phyloP scores from a whole-genome alignment of 1,139 yeast genomes.

The Arxiozyma slooffiae region DNA sequence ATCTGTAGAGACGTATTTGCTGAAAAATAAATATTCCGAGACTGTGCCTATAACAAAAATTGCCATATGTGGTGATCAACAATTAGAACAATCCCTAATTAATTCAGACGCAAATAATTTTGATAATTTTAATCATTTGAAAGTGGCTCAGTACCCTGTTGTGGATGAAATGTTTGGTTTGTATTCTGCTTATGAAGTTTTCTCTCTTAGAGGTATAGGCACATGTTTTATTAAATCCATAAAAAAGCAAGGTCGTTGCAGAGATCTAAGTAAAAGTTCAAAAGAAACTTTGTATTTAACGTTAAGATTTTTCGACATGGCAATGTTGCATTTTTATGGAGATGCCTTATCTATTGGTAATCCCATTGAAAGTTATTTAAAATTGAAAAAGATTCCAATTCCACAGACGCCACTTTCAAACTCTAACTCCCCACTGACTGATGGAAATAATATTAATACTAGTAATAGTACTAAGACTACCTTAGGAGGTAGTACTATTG shows the following conservation, averaged over 20 bases:
- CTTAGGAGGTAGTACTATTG: neutral
- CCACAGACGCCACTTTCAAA: slow-evolving; percentile 9
- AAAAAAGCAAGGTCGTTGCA: slow-evolving; percentile 9
- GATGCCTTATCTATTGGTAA: slow-evolving; percentile 19
- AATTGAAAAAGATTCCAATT: slow-evolving; percentile 10
- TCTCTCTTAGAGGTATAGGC: slow-evolving; percentile 27
- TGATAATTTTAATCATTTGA: slow-evolving; percentile 3
- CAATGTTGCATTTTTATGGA: slow-evolving; percentile 19
- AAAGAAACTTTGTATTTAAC: slow-evolving; percentile 27
- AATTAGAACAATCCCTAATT: slow-evolving; percentile 2
- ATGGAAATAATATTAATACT: slow-evolving; percentile 4
- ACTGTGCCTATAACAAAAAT: slow-evolving; percentile 19
- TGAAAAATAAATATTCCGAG: slow-evolving; percentile 23
- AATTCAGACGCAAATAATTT: slow-evolving; percentile 9
- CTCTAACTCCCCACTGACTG: slow-evolving; percentile 5
- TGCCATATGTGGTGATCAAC: slow-evolving; percentile 13
- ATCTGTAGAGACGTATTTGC: slow-evolving; percentile 23
- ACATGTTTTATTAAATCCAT: slow-evolving; percentile 14
- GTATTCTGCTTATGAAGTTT: slow-evolving; percentile 22
- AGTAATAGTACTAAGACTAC: slow-evolving; percentile 4
- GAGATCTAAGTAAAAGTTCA: slow-evolving; percentile 9
- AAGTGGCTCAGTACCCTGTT: slow-evolving; percentile 6
- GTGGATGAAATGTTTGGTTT: slow-evolving; percentile 26
- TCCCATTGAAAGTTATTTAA: slow-evolving; percentile 20
- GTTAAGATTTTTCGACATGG: slow-evolving; percentile 26